These are phyloP conservation scores for Penicillium ucsense DNA, from an alignment of 495 filamentous ascomycete species.

Conservation along the genomic window DNA sequence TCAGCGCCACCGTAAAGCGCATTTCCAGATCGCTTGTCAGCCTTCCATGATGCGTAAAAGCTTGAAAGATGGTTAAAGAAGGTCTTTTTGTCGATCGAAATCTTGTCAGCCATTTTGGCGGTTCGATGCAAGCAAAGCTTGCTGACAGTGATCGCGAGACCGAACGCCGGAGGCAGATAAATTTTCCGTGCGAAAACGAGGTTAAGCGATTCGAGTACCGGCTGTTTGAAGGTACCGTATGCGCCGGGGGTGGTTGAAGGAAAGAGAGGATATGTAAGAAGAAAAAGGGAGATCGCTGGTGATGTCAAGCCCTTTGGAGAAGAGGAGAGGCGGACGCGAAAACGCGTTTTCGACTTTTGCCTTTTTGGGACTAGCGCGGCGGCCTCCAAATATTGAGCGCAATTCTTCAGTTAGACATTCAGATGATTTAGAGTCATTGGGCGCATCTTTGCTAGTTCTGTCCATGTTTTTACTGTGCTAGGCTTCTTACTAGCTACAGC, in stretches of 20 bases:
- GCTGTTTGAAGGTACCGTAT: no score
- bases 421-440: no score
- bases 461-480: no score
- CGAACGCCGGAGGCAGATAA: background rate
- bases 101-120: slow-evolving; percentile 47
- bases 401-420: background rate
- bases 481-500: no score
- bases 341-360: slow-evolving; percentile 24
- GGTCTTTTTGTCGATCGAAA: slow-evolving; percentile 81
- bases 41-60: slow-evolving; percentile 86
- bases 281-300: slow-evolving; percentile 1
- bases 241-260: background rate
- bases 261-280: background rate
- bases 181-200: no score
- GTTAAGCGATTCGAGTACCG: no score
- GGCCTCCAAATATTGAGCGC: background rate
- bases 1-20: slow-evolving; percentile 72
- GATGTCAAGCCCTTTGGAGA: background rate
- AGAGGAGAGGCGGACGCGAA: slow-evolving; percentile 17
- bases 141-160: slow-evolving; percentile 9
- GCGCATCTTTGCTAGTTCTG: no score
- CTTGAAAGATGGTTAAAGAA: slow-evolving; percentile 88
- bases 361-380: slow-evolving; percentile 11
- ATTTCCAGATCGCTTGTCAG: slow-evolving; percentile 72
- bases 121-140: slow-evolving; percentile 11